Base-by-base conservation (phyloP, 305 asterid species). In the Fraxinus sp. region DNA sequence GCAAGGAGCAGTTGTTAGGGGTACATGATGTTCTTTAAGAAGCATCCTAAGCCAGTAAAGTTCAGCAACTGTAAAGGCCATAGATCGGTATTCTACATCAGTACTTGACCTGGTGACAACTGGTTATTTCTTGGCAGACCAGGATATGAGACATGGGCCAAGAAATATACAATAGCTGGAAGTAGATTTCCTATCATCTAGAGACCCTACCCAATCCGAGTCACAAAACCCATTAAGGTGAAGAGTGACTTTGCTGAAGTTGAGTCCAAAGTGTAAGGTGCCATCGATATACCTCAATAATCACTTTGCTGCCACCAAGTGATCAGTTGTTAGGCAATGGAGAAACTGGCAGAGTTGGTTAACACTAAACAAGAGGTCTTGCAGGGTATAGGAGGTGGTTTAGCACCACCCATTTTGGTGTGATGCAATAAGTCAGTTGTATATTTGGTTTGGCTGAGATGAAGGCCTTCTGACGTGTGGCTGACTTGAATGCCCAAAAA, bases 171-270 rank as follows among this genome's bases (percentile, higher is more conserved):
- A 30, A 76, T 39, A 76, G 8, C 79, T 37, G 24, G 13, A 39
- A 14, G 35, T 76, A 16, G 33, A 39, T 78, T 55, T 78, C 30
- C 32, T 49, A 32, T 78, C 73, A 78, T 78, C 71, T 2, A 26
- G 39, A 6, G 44, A 49, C 72, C 73, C 81, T 52, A 44, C 76
- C 82, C 76, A 79, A 79, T 79, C 76, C n/a, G 76, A 59, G 24
- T 79, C 82, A 79, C 76, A 36, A 64, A 79, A 59, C n/a, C 82
- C 64, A 28, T 79, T 59, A 59, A 59, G 68, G 57, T 22, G 8
- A 78, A 35, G 39, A 35, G 39, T 35, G 39, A 0, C 39, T 35
- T 64, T 24, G 57, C n/a, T 62, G 82, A 79, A 18, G 76, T 33
- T 2, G 33, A 62, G 8, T 8, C 68, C 79, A 76, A 39, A 76